A percentile compares a stretch with the other conserved stretches of the same genome.
Conservation (phyloP, 2,329 filamentous ascomycete species). For the Gaeumannomyces sp. region DNA sequence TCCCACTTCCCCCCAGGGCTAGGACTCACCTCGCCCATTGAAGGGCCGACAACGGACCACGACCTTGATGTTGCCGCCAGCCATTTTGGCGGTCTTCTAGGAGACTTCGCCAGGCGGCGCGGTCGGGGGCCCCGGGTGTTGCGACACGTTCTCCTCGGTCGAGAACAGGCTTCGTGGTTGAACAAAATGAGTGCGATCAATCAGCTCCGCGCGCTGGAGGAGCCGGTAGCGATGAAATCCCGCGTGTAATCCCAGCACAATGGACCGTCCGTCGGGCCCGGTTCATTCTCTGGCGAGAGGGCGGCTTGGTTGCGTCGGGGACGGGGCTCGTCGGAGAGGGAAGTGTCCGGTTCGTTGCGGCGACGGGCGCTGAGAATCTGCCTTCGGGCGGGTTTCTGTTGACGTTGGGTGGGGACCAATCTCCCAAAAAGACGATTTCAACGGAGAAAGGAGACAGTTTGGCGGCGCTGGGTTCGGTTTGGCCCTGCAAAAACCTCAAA, state of each 20-base stretch:
- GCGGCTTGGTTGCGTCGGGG: neutral
- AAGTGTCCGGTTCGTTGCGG: neutral
- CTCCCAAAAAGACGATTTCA: neutral
- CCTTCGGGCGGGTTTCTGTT: neutral
- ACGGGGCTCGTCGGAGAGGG: neutral
- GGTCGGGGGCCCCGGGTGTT: constrained; percentile 4
- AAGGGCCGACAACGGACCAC: constrained; percentile 95
- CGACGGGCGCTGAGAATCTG: neutral
- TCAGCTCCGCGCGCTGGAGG: neutral
- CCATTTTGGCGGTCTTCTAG: constrained; percentile 41
- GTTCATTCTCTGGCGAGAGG: neutral
- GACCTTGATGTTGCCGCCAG: constrained; percentile 97
- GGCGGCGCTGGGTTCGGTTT: neutral
- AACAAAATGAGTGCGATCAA: neutral
- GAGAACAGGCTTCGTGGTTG: neutral
- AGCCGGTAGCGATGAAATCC: neutral
- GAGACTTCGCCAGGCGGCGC: constrained; percentile 9
- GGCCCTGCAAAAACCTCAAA: neutral
- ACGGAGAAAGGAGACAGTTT: neutral
- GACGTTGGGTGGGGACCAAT: neutral
- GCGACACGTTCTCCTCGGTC: neutral
- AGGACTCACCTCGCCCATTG: constrained; percentile 74
- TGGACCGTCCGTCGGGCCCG: neutral
- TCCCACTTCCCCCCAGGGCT: neutral
- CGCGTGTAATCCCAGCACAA: neutral